phyloP scores from a whole-genome alignment of 352 stramenopile genomes.

The Phytophthora pluvialis region DNA sequence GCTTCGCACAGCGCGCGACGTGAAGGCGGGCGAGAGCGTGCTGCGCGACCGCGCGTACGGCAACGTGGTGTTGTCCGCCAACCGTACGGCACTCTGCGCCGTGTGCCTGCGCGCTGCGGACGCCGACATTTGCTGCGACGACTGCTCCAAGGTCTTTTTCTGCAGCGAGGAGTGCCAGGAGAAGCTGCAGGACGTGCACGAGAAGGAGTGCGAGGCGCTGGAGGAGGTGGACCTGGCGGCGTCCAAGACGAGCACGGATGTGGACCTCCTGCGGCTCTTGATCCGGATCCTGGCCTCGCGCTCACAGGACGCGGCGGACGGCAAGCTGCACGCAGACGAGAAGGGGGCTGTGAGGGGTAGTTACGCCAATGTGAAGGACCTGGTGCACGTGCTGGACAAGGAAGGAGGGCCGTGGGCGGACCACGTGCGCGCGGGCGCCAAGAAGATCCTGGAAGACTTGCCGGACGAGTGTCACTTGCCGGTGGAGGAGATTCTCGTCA shows the following conservation, averaged over 20 bases:
- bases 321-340: conserved; percentile 28
- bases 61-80: conserved; percentile 41
- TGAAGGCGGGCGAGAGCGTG: conserved; percentile 40
- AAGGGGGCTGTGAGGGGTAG: conserved; percentile 26
- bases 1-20: conserved; percentile 31
- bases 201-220: conserved; percentile 50
- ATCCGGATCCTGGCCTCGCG: conserved; percentile 46
- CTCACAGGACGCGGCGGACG: conserved; percentile 27
- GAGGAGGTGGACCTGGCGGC: conserved; percentile 54
- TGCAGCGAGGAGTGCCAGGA: conserved; percentile 51
- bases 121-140: conserved; percentile 58
- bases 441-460: conserved; percentile 42
- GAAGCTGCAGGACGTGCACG: conserved; percentile 43
- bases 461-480: conserved; percentile 42
- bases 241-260: conserved; percentile 45
- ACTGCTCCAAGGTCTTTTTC: conserved; percentile 57
- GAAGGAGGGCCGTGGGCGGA: conserved; percentile 36
- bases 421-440: conserved; percentile 40
- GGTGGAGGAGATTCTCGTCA: conserved; percentile 50
- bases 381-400: conserved; percentile 48
- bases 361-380: conserved; percentile 45
- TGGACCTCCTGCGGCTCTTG: conserved; percentile 50
- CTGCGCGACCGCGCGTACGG: conserved; percentile 43
- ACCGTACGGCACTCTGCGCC: conserved; percentile 42
- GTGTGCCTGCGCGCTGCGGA: conserved; percentile 48